Conservation (phyloP, 106 monocot genomes). For the Dendrobium nobile region DNA sequence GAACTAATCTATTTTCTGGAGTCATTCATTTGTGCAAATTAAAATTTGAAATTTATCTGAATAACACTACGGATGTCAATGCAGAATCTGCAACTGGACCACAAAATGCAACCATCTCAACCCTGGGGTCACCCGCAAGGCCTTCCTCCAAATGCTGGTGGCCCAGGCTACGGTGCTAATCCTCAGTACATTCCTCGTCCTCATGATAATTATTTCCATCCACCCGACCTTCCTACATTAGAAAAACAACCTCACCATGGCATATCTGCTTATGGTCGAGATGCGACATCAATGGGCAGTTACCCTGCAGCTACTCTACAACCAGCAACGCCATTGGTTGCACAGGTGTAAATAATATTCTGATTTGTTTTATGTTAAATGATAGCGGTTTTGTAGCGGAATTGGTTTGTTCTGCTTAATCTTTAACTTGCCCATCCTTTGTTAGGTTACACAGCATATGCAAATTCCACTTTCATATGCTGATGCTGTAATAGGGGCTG, state of each 20-base stretch:
- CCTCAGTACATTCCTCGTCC: conserved; percentile 57
- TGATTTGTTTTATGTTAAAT: neutral
- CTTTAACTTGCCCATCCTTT: conserved; percentile 65
- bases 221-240: conserved; percentile 41
- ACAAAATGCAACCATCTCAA: conserved; percentile 57
- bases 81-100: conserved; percentile 55
- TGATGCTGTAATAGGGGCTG: conserved; percentile 87
- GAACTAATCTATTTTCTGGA: neutral
- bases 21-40: neutral
- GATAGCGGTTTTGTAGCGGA: no score
- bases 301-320: conserved; percentile 33
- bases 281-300: conserved; percentile 37
- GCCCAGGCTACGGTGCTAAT: conserved; percentile 46
- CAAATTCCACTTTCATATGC: conserved; percentile 91
- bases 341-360: conserved; percentile 33
- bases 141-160: conserved; percentile 34
- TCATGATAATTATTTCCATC: conserved; percentile 60
- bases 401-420: no score
- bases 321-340: conserved; percentile 16
- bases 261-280: conserved; percentile 69
- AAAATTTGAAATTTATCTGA: neutral
- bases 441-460: conserved; percentile 79
- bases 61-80: conserved; percentile 29
- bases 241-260: conserved; percentile 72
- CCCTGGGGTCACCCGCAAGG: conserved; percentile 71